A percentile compares a stretch with the other conserved stretches of the same genome.
phyloP scores from a whole-genome alignment of 192 early-diverging fungal species.

The Rhizoclosmatium globosum region DNA sequence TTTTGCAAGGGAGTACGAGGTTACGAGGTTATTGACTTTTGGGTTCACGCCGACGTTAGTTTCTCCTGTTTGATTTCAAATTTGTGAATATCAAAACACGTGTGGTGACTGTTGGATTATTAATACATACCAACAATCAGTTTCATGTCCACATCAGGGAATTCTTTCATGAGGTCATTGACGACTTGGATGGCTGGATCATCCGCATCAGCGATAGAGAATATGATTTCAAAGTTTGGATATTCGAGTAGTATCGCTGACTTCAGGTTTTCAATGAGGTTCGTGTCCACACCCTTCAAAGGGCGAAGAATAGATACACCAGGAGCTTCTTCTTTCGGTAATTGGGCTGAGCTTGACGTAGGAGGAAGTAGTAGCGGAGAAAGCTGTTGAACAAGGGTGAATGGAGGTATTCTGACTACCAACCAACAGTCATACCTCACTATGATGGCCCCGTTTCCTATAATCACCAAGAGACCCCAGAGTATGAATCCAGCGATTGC shows the following conservation, averaged over 20 bases:
- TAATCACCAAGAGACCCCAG: conserved; percentile 24
- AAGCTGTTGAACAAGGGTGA: not conserved
- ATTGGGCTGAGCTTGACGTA: not conserved
- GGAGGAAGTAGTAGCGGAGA: conserved; percentile 8
- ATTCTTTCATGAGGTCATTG: conserved; percentile 69
- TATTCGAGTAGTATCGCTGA: conserved; percentile 90
- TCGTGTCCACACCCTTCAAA: conserved; percentile 89
- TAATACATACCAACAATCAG: conserved; percentile 76
- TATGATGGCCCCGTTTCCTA: conserved; percentile 10
- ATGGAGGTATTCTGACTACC: not conserved
- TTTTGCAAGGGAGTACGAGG: conserved; percentile 77
- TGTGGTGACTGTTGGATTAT: not conserved
- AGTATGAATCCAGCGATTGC: not conserved
- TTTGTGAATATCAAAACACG: conserved; percentile 34
- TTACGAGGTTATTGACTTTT: conserved; percentile 93
- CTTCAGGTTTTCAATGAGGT: conserved; percentile 81
- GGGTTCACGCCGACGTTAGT: conserved; percentile 88
- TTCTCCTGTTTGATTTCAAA: conserved; percentile 40
- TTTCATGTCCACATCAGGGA: conserved; percentile 76
- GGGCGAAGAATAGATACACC: conserved; percentile 94
- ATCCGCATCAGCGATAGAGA: conserved; percentile 80
- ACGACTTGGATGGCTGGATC: conserved; percentile 87
- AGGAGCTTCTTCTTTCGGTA: conserved; percentile 46
- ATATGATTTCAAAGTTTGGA: conserved; percentile 86
- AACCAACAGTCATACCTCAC: conserved; percentile 6